Evolutionary conservation across 1,284 basidiomycete genomes (phyloP), one percentile per base, ranked within the genome.

Genomic region (Sutorius eximius): DNA sequence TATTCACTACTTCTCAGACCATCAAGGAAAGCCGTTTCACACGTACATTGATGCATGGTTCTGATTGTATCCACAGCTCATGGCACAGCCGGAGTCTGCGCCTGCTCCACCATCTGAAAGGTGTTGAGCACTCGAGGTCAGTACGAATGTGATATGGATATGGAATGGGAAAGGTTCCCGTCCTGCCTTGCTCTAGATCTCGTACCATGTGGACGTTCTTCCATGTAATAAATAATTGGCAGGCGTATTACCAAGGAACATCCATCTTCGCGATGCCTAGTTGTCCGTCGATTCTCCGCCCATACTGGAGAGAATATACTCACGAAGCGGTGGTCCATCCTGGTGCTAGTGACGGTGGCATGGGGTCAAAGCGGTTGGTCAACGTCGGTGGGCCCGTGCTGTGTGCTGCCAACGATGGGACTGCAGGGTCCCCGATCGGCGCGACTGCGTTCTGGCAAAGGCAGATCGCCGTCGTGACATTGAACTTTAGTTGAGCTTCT

Each of bases 1-100:
- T 82, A 13, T 99, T 94, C 72, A 97, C 95, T 6, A 91, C 90
- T 1, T 64, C 76, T 8, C 91, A 95, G 73, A 96, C 93, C 0
- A 69, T 95, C 60, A 74, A 77, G 74, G 89, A 86, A 52, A 51
- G 62, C n/a, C 37, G 34, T 36, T 12, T 29, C 18, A 12, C 43
- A 9, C 33, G 12, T 54, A 7, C 45, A 22, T 41, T 22, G 22
- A 5, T 22, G 38, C 32, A 45, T 37, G 29, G 42, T 54, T 45
- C 60, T 73, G 59, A 70, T 48, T 3, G 22, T 43, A 32, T 41
- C 29, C 36, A 40, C 45, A 70, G 68, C 66, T 70, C 51, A 70
- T 70, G 71, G 55, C 55, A 32, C 45, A 52, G 43, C 65, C 67
- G 15, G 49, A 30, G 22, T 16, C 56, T 34, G 13, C 43, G 27